Evolutionary conservation across 78 protist genomes (phyloP), one percentile per base, ranked within the genome.

Genomic region (Dictyostelium firmibasis): DNA sequence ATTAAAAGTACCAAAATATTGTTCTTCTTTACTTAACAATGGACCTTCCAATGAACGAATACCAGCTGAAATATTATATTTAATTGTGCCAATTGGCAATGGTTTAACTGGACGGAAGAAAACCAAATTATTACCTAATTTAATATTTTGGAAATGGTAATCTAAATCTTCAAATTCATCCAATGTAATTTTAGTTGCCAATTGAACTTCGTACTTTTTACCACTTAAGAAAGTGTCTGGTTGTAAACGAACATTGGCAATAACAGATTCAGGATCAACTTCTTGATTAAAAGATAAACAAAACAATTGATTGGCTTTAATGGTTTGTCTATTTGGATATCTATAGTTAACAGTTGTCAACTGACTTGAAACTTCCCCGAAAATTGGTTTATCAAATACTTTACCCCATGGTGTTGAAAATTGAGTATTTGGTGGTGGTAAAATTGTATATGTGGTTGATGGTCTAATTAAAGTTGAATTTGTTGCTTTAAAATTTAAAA

Each of bases 261-360:
- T 4, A 0, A 70, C 87, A 35, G 78, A 41, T 29, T 81, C 76
- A 4, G 23, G 18, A 69, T 89, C 94, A 50, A 89, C 94, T 0
- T 9, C 2, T 35, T 89, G 94, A 77, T 50, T 41, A 57, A 89
- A 89, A 1, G 10, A 5, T 44, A 67, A 10, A 13, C 53, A 13
- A 47, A 89, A 81, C 29, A 89, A 38, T n/a, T 89, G 94, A 44
- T 81, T 67, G 9, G 9, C 27, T 3, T 44, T 31, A 18, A 89
- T 81, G 25, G 41, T 62, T 7, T 33, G 14, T 18, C 0, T 0
- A 1, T 6, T 64, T 78, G 94, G 94, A 33, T 29, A 67, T 5
- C 25, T 4, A 38, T 38, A 10, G 4, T 13, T 20, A 3, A 47
- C n/a, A 13, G 36, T 0, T 2, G 20, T 18, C 5, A 25, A 57